Percentiles rank a stretch among this genome's conserved stretches.
Conservation (phyloP, 805 yeast species). For the Yarrowia sp. region DNA sequence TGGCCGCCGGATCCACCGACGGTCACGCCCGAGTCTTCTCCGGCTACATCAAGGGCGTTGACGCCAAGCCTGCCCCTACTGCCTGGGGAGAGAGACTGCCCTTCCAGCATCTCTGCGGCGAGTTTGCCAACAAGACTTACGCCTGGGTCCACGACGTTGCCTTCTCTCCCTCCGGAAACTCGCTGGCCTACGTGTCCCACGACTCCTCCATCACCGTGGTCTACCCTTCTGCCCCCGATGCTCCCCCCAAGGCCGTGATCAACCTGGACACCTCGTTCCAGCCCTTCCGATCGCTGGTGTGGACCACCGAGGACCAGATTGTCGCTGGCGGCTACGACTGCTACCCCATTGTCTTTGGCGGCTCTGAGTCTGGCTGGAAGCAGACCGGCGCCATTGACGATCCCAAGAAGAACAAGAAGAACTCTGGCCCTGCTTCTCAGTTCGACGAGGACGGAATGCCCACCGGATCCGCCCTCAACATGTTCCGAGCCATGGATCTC, state of each 20-base stretch:
- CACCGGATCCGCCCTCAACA: slow-evolving; percentile 65
- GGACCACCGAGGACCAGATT: slow-evolving; percentile 68
- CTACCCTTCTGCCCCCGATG: slow-evolving; percentile 73
- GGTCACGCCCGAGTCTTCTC: slow-evolving; percentile 91
- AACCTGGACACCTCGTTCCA: slow-evolving; percentile 70
- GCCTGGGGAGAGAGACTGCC: slow-evolving; percentile 97
- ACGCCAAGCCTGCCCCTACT: slow-evolving; percentile 77
- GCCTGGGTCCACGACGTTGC: slow-evolving; percentile 93
- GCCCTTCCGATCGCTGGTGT: slow-evolving; percentile 81
- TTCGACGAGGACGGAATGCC: slow-evolving; percentile 46
- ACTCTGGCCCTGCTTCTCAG: slow-evolving; percentile 53
- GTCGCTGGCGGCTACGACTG: slow-evolving; percentile 93
- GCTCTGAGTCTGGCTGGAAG: slow-evolving; percentile 67
- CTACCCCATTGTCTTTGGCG: slow-evolving; percentile 85
- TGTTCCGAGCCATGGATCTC: slow-evolving; percentile 94
- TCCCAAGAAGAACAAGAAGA: slow-evolving; percentile 51
- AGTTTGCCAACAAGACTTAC: slow-evolving; percentile 69
- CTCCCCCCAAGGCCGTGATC: slow-evolving; percentile 66
- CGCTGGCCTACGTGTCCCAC: slow-evolving; percentile 82
- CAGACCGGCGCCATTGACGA: slow-evolving; percentile 69
- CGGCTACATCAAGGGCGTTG: slow-evolving; percentile 87
- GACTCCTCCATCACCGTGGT: slow-evolving; percentile 84
- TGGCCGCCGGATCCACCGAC: slow-evolving; percentile 92
- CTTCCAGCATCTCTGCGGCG: slow-evolving; percentile 89
- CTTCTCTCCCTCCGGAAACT: slow-evolving; percentile 80